phyloP scores from a whole-genome alignment of 768 basidiomycete genomes.

The Hygrophorus pudorinus region DNA sequence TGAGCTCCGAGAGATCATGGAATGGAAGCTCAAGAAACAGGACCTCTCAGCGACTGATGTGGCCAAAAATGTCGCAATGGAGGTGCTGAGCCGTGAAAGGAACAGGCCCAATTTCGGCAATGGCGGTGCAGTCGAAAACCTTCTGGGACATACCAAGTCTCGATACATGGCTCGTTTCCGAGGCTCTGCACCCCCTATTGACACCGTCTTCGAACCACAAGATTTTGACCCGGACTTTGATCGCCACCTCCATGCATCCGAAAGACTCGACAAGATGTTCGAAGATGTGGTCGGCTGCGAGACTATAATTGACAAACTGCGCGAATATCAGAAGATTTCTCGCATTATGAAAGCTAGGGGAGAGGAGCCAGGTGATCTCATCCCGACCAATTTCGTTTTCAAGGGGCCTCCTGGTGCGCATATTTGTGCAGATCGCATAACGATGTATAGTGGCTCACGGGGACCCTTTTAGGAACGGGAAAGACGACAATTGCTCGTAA shows the following conservation, averaged over 20 bases:
- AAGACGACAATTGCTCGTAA: slow-evolving; percentile 57
- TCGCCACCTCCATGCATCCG: slow-evolving; percentile 34
- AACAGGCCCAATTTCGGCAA: slow-evolving; percentile 58
- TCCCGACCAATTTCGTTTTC: slow-evolving; percentile 64
- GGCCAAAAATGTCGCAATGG: slow-evolving; percentile 49
- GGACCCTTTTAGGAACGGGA: slow-evolving; percentile 39
- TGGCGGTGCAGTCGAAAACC: slow-evolving; percentile 54
- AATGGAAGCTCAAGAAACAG: slow-evolving; percentile 47
- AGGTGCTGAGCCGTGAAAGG: slow-evolving; percentile 29
- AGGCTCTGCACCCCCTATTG: slow-evolving; percentile 12
- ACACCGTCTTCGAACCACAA: slow-evolving; percentile 40
- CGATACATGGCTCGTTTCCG: slow-evolving; percentile 31
- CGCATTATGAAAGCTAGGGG: slow-evolving; percentile 28
- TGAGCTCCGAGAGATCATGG: slow-evolving; percentile 41
- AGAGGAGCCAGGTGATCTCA: slow-evolving; percentile 35
- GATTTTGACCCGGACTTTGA: slow-evolving; percentile 61
- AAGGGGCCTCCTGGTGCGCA: slow-evolving; percentile 61
- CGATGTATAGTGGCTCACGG: not conserved
- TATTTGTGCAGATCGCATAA: not conserved
- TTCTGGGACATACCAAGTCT: slow-evolving; percentile 40
- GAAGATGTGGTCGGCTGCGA: slow-evolving; percentile 55
- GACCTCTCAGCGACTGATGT: slow-evolving; percentile 45
- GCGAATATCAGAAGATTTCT: slow-evolving; percentile 43
- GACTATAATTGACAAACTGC: slow-evolving; percentile 37
- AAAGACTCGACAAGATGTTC: slow-evolving; percentile 47